Evolutionary conservation across 2,329 filamentous ascomycete genomes (phyloP).

Genomic region (Colletotrichum incanum): DNA sequence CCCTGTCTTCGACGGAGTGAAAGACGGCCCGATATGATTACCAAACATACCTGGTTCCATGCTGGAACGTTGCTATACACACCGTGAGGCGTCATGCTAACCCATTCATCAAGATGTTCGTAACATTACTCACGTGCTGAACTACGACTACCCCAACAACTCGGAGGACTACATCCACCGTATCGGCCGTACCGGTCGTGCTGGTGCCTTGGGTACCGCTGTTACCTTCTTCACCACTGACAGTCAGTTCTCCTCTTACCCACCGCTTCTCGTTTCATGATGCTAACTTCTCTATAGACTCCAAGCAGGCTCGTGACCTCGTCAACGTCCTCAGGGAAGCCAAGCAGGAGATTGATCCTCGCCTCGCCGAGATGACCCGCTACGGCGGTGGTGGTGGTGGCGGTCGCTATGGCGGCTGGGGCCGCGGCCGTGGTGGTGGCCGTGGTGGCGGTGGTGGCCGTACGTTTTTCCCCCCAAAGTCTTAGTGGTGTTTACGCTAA

Average conservation of each 20-base stretch:
- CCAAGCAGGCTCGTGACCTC: slow-evolving; percentile 97
- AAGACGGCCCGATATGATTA: slow-evolving; percentile 68
- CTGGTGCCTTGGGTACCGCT: slow-evolving; percentile 93
- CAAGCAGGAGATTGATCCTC: slow-evolving; percentile 98
- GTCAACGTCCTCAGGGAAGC: slow-evolving; percentile 93
- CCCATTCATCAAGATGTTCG: slow-evolving; percentile 92
- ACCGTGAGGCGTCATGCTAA: slow-evolving; percentile 79
- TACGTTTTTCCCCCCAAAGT: slow-evolving; percentile 60
- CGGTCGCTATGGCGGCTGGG: slow-evolving; percentile 80
- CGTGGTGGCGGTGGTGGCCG: slow-evolving; percentile 64
- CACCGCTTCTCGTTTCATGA: not conserved
- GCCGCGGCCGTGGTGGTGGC: slow-evolving; percentile 71
- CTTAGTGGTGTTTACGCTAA: slow-evolving; percentile 46
- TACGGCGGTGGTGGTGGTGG: slow-evolving; percentile 89
- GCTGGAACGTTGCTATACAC: slow-evolving; percentile 76
- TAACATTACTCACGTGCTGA: slow-evolving; percentile 99
- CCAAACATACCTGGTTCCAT: slow-evolving; percentile 62
- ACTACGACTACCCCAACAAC: slow-evolving; percentile 99
- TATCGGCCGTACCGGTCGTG: slow-evolving; percentile 95
- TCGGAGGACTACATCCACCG: slow-evolving; percentile 98
- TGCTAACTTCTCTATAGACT: slow-evolving; percentile 72
- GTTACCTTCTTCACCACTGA: slow-evolving; percentile 99
- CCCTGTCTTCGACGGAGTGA: slow-evolving; percentile 71
- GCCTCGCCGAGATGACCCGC: slow-evolving; percentile 94
- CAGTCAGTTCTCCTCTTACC: slow-evolving; percentile 75